Percentiles rank a stretch among this genome's conserved stretches.
These are phyloP conservation scores for Kwoniella mangroviensis DNA, from an alignment of 768 basidiomycete species.

Conservation along the genomic window DNA sequence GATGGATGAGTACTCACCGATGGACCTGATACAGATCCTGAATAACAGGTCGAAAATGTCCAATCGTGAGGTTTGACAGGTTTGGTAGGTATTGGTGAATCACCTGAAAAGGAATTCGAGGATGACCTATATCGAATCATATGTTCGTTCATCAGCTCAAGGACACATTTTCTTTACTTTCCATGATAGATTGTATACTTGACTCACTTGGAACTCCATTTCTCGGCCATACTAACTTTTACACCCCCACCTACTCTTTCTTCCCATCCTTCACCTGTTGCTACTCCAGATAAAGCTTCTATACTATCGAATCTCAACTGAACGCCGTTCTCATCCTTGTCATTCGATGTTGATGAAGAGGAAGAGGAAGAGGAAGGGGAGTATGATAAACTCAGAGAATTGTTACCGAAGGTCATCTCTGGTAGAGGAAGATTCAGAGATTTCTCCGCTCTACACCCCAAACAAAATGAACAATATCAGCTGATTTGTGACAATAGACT, in stretches of 20 bases:
- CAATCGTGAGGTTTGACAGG: slow-evolving; percentile 90
- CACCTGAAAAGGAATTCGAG: slow-evolving; percentile 34
- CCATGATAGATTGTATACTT: no score
- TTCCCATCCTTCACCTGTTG: slow-evolving; percentile 70
- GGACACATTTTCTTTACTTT: no score
- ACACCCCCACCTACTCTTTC: slow-evolving; percentile 85
- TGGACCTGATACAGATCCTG: slow-evolving; percentile 61
- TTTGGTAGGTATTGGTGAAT: slow-evolving; percentile 53
- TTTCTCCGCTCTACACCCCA: slow-evolving; percentile 39
- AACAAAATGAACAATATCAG: background rate
- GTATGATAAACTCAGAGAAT: slow-evolving; percentile 73
- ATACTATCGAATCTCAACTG: slow-evolving; percentile 66
- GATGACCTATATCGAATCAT: background rate
- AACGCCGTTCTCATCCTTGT: background rate
- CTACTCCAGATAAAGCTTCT: slow-evolving; percentile 71
- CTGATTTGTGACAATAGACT: background rate
- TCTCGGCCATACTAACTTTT: slow-evolving; percentile 91
- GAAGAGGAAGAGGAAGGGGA: slow-evolving; percentile 28
- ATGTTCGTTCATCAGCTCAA: slow-evolving; percentile 1
- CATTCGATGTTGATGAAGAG: slow-evolving; percentile 1
- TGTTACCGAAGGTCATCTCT: slow-evolving; percentile 96
- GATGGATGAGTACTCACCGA: slow-evolving; percentile 30
- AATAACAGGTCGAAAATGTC: slow-evolving; percentile 92
- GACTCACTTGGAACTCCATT: slow-evolving; percentile 84
- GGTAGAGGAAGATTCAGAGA: slow-evolving; percentile 75